These are phyloP conservation scores for Botryotinia calthae DNA, from an alignment of 2,329 filamentous ascomycete genomes.

Conservation along the genomic window DNA sequence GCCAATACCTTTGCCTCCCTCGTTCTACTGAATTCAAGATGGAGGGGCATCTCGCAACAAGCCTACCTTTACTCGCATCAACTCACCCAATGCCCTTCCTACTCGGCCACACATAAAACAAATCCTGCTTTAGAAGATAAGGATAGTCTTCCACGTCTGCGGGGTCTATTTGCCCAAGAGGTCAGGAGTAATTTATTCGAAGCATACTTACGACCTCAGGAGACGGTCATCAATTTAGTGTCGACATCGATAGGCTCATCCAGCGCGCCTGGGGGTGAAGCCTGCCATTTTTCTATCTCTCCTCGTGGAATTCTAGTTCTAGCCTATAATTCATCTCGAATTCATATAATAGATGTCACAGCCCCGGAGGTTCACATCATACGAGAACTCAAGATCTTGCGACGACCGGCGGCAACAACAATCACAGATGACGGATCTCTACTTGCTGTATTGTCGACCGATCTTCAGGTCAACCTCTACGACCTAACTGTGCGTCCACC, in stretches of 20 bases:
- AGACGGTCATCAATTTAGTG: slow-evolving; percentile 74
- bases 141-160: slow-evolving; percentile 55
- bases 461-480: slow-evolving; percentile 86
- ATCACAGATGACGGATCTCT: slow-evolving; percentile 75
- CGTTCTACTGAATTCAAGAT: slow-evolving; percentile 62
- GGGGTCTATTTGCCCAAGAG: slow-evolving; percentile 65
- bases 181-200: slow-evolving; percentile 76
- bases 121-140: slow-evolving; percentile 43
- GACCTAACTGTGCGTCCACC: slow-evolving; percentile 63
- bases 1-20: slow-evolving; percentile 66
- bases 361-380: slow-evolving; percentile 59
- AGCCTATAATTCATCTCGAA: slow-evolving; percentile 80
- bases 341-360: slow-evolving; percentile 72
- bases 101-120: slow-evolving; percentile 48
- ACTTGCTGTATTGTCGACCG: slow-evolving; percentile 75
- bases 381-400: slow-evolving; percentile 75
- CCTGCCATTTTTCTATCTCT: slow-evolving; percentile 80
- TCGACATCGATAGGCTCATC: slow-evolving; percentile 83
- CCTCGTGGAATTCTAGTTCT: slow-evolving; percentile 71
- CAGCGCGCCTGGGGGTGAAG: slow-evolving; percentile 76
- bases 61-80: slow-evolving; percentile 62
- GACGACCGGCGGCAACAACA: slow-evolving; percentile 72
- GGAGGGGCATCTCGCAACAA: slow-evolving; percentile 62
- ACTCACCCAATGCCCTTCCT: slow-evolving; percentile 59
- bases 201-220: slow-evolving; percentile 66